Evolutionary conservation across 1,139 yeast genomes (phyloP), one percentile per base, ranked within the genome.

Genomic region (Hyphopichia wangnamkhiaoensis): DNA sequence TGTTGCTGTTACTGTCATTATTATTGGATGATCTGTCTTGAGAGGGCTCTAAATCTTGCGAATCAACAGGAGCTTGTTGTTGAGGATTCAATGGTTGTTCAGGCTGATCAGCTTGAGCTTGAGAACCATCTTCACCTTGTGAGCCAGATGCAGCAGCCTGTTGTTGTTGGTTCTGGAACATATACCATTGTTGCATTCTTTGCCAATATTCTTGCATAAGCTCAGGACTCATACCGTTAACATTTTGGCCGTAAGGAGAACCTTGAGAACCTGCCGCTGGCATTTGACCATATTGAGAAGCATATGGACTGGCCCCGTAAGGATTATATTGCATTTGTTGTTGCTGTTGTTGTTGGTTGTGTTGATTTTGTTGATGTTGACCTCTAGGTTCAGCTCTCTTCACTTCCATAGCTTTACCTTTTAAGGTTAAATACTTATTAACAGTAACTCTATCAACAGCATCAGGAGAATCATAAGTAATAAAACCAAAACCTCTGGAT

Each of bases 401-500:
- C 44, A 93, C 96, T 65, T 93, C 98, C 80, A 93, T 89, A 35
- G 89, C 82, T 62, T 85, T 88, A 38, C 95, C 96, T 59, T 90
- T 90, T 50, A 90, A 82, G 42, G 84, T 81, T 48, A 90, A 76
- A 57, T 82, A 88, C 65, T 87, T 86, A 61, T 84, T 85, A 42
- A 83, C 87, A 44, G 95, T 85, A 43, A 90, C 96, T 53, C 84
- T 76, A 56, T 93, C 98, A 33, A 93, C 98, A 10, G 98, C 98
- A 38, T 85, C 93, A 26, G 96, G 96, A 20, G 95, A 81, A 57
- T 93, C 98, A 63, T 86, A 93, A 8, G 99, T 93, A 48, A 93
- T 93, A 64, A 93, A 93, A 0, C 99, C 99, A 63, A 93, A 93
- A 21, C 99, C 99, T 69, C 98, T 79, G 3, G 98, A 91, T 58